A percentile compares a stretch with the other conserved stretches of the same genome.
These are phyloP conservation scores for Chaetomium fimeti DNA, from an alignment of 495 filamentous ascomycete genomes.

Conservation along the genomic window DNA sequence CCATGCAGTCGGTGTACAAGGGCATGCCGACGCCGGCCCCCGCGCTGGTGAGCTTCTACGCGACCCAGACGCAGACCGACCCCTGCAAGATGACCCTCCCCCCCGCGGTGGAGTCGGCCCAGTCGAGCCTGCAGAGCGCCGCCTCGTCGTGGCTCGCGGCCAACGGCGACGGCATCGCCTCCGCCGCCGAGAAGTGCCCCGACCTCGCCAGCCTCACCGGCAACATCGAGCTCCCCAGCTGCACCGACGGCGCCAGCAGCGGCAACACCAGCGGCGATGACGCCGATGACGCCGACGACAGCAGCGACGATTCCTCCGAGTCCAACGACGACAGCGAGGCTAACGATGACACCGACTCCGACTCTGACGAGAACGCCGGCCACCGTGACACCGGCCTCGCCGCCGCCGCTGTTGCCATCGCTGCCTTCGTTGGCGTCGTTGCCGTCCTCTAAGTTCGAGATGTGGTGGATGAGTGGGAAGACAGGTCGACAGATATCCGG, in stretches of 20 bases:
- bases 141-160: conserved; percentile 19
- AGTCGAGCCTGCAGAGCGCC: conserved; percentile 14
- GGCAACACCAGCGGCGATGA: conserved; percentile 2
- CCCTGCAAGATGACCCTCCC: conserved; percentile 19
- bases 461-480: neutral
- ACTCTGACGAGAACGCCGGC: conserved; percentile 14
- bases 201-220: neutral
- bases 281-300: neutral
- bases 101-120: conserved; percentile 11
- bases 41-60: neutral
- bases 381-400: conserved; percentile 28
- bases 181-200: conserved; percentile 25
- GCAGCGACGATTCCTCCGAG: too few relatives aligned
- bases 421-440: conserved; percentile 32
- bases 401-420: conserved; percentile 25
- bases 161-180: conserved; percentile 8
- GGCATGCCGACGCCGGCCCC: conserved; percentile 25
- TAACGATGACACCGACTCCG: neutral
- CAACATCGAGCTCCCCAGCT: neutral
- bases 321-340: conserved; percentile 6
- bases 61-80: conserved; percentile 15
- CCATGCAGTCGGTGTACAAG: conserved; percentile 20
- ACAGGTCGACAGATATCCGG: neutral
- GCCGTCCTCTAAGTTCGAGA: conserved; percentile 27
- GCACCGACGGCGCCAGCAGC: neutral